Base-by-base conservation (phyloP, 129 eudicot species). In the Ambrosia trifida region DNA sequence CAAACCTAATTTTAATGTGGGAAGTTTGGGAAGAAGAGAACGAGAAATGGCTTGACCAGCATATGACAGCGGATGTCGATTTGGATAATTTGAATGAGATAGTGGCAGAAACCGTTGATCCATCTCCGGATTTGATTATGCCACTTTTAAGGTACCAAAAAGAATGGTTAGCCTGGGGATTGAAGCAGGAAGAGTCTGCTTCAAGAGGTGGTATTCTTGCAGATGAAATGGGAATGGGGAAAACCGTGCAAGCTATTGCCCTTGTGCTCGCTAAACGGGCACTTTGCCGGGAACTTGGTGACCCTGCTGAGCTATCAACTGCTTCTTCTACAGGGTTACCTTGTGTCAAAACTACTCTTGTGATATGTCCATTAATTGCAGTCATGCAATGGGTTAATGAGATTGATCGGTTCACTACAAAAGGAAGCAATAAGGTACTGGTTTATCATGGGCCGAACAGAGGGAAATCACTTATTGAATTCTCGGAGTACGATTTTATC, bases 171-270 rank as follows among this genome's bases (percentile, higher is more conserved):
- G 85, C 97, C 45, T 94, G 99, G 99, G 90, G 94, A 18, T 72
- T 90, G 70, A 83, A 81, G 54, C 99, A 95, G 78, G 99, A 95
- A 75, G 94, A 90, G 71, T 93, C 96, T 70, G 61, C 73, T 44
- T 76, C 83, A 49, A 79, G 79, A 73, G 99, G 97, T 32, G 99
- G 99, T 43, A 90, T 90, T 51, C 96, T 95, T 75, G 99, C 97
- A 28, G 99, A 95, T 78, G 97, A 87, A 81, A 91, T 91, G 95
- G 97, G 97, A 20, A 91, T 91, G 97, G 97, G 97, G 40, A 91
- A 95, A 74, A 95, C 99, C 18, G 79, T 86, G 4, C 97, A 95
- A 81, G 99, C 99, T 31, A 95, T 95, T 70, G 85, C 99, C 0
- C 99, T 95, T 70, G 99, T 95, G 50, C 97, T 90, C 66, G 86